A percentile compares a stretch with the other conserved stretches of the same genome.
These are phyloP conservation scores for Phytophthora macrochlamydospora DNA, from an alignment of 352 stramenopile genomes.

Conservation along the genomic window DNA sequence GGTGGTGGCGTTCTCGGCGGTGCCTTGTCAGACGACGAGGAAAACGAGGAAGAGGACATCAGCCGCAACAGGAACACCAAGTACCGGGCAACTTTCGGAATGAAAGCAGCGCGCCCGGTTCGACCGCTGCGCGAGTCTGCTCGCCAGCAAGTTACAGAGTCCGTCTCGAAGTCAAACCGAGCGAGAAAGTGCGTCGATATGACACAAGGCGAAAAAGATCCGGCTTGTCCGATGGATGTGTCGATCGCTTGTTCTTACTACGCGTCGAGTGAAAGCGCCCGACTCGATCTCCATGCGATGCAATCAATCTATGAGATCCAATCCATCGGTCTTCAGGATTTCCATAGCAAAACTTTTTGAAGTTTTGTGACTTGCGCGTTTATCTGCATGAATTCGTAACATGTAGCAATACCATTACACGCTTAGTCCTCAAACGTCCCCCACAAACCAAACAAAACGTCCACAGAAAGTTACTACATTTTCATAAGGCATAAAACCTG, in stretches of 20 bases:
- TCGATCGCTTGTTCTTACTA: not conserved
- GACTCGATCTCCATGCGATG: not conserved
- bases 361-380: not conserved
- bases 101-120: not conserved
- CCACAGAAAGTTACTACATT: too few relatives aligned
- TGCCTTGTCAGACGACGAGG: conserved; percentile 3
- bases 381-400: not conserved
- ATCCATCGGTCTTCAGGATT: conserved; percentile 1
- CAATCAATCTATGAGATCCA: not conserved
- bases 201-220: not conserved
- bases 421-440: too few relatives aligned
- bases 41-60: conserved; percentile 5
- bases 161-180: not conserved
- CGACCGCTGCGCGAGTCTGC: too few relatives aligned
- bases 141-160: too few relatives aligned
- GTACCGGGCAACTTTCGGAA: not conserved
- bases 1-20: not conserved
- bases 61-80: not conserved
- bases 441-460: too few relatives aligned
- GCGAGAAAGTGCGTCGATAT: not conserved
- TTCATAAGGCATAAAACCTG: not conserved
- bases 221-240: not conserved
- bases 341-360: conserved; percentile 25
- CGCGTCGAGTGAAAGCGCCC: not conserved
- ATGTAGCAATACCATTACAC: too few relatives aligned